Evolutionary conservation across 23 red algal genomes (phyloP), one percentile per base, ranked within the genome.

Genomic region (Pyropia haitanensis): DNA sequence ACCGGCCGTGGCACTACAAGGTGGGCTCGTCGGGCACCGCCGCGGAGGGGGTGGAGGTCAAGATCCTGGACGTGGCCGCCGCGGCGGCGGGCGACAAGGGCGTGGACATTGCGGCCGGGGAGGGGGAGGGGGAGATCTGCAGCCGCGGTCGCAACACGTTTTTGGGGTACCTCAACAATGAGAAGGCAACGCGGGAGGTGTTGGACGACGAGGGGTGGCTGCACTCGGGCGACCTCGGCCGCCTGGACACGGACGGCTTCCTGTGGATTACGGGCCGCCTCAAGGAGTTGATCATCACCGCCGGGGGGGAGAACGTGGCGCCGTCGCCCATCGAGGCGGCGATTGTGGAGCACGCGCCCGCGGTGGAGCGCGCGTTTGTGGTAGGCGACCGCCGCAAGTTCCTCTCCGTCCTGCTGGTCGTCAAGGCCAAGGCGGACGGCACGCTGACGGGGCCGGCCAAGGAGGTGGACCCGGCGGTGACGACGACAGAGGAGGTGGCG

Each of bases 271-370:
- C 91, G 2, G 91, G 86, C 50, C 53, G 91, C 33, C 61, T 77
- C 27, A 96, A 96, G 73, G 91, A 96, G 65, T 68, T 96, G 19
- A 60, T 96, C 19, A 78, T 89, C 19, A 96, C 91, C 30, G 71
- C 83, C 16, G 91, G 91, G 2, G 91, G 91, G 27, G 86, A 96
- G 64, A 89, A 89, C 64, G 79, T 96, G 49, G 91, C 91, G 15
- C 91, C 91, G 3, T 52, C 63, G 9, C 65, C 83, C 33, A 60
- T 82, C 22, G 91, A 96, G 68, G 27, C 57, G 57, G 57, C 73
- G 23, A 32, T 96, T 24, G 72, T 60, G 27, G 34, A 63, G 22
- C 70, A 53, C 13, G 64, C 89, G 71, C 50, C 68, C 17, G 82
- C 78, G 27, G 76, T 96, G 32, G 56, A 68, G 23, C 76, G 80